phyloP scores from a whole-genome alignment of 139 green algal species.

The Micractinium sp. region DNA sequence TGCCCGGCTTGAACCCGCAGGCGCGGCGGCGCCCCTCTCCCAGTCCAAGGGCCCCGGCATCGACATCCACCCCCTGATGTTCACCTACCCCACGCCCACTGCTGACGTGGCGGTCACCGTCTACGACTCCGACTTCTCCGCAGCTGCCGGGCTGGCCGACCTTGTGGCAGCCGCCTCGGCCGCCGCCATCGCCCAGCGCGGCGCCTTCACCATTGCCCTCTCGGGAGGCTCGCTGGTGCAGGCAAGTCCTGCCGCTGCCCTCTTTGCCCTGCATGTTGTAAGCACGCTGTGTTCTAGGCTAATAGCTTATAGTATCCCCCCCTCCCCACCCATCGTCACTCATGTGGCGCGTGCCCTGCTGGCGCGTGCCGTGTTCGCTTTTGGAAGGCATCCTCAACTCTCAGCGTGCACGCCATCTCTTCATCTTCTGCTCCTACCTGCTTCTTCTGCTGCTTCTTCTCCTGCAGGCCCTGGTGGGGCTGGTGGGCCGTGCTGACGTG shows the following conservation, averaged over 20 bases:
- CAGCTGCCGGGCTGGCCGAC: conserved; percentile 39
- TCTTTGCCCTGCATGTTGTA: no score
- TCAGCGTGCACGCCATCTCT: no score
- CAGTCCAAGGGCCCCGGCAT: conserved; percentile 71
- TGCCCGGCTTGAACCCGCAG: neutral
- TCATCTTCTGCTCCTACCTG: no score
- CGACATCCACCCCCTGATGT: conserved; percentile 64
- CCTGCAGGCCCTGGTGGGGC: conserved; percentile 51
- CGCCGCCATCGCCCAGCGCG: conserved; percentile 19
- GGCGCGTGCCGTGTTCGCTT: no score
- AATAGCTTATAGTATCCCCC: no score
- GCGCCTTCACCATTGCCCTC: conserved; percentile 85
- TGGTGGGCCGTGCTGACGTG: conserved; percentile 59
- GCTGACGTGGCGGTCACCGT: conserved; percentile 53
- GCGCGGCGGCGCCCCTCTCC: conserved; percentile 63
- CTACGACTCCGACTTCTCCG: conserved; percentile 32
- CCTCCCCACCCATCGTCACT: no score
- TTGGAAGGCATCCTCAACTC: no score
- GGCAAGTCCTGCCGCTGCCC: no score
- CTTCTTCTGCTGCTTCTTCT: no score
- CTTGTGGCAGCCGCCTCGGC: conserved; percentile 29
- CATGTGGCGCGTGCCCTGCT: no score
- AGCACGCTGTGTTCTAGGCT: no score
- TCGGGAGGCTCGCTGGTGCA: conserved; percentile 81
- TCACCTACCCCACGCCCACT: conserved; percentile 66